Evolutionary conservation across 495 filamentous ascomycete genomes (phyloP), one percentile per base, ranked within the genome.

Genomic region (Glutinoglossum americanum): DNA sequence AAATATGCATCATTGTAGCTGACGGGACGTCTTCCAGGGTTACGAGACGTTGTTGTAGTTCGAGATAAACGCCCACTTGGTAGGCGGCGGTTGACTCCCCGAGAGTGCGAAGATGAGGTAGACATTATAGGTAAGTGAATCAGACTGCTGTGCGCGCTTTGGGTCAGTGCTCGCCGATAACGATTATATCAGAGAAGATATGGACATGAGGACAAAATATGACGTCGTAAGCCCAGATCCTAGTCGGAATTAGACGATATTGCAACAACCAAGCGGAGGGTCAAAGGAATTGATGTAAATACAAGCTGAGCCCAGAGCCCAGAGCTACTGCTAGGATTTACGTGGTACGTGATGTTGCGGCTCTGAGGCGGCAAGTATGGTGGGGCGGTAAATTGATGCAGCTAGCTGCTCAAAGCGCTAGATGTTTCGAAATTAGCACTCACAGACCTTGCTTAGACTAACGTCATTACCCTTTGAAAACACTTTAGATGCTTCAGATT

Each of bases 1-100:
- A 79, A 83, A 72, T 89, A 94, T 67, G 86, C 89, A 70, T 94
- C 86, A 61, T 87, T 74, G 60, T 74, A 69, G 61, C 69, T 75
- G 54, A 82, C 68, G 28, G 70, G 68, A 28, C 72, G 73, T 45
- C 71, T 69, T 61, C 68, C 64, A 51, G 80, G 82, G 57, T 6
- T 32, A 19, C 37, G 56, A 17, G 56, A 47, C 23, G 11, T 41
- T 23, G n/a, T 26, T 33, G 11, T 41, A 35, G n/a, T 26, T 25
- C 56, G 56, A 45, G 56, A 58, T 15, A 33, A 3, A 10, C 56
- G 39, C 13, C 44, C 56, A n/a, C 49, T 53, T 11, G 19, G 49
- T 28, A 30, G 49, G 10, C 49, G 23, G 28, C 49, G 49, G 19
- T 21, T 53, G 23, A 53, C 49, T 5, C 49, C 49, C 30, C 49